Percentiles rank a stretch among this genome's conserved stretches.
Conservation (phyloP, 73 alveolate species). For the Blepharisma stoltei region DNA sequence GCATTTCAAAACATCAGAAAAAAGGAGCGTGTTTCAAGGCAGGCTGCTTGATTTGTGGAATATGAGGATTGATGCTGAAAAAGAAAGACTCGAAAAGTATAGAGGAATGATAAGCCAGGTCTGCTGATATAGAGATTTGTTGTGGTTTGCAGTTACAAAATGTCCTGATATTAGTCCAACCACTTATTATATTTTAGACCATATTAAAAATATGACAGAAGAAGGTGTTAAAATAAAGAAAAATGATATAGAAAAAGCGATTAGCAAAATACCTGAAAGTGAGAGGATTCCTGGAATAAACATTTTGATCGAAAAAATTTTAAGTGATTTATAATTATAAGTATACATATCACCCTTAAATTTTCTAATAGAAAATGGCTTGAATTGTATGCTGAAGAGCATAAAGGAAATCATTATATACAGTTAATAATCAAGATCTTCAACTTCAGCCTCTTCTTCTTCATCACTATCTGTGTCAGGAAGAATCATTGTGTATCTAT, state of each 20-base stretch:
- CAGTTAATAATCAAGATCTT: too few species aligned
- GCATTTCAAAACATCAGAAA: constrained; percentile 21
- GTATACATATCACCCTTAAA: too few species aligned
- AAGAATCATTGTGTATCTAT: too few species aligned
- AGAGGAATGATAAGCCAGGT: constrained; percentile 23
- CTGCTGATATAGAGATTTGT: constrained; percentile 20
- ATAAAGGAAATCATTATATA: too few species aligned
- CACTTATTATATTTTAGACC: constrained; percentile 15
- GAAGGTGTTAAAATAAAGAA: constrained; percentile 1
- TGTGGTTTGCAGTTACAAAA: constrained; percentile 12
- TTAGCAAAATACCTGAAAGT: background rate
- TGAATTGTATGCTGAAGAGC: too few species aligned
- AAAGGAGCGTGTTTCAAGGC: constrained; percentile 25
- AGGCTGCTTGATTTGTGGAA: constrained; percentile 26
- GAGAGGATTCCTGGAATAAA: constrained; percentile 14
- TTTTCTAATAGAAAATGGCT: too few species aligned
- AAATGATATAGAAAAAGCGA: background rate
- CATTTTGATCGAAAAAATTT: background rate
- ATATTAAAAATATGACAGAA: constrained; percentile 15
- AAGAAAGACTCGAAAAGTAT: constrained; percentile 9
- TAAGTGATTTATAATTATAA: background rate
- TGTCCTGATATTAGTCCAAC: constrained; percentile 9
- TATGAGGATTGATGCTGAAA: constrained; percentile 30
- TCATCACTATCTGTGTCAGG: too few species aligned
- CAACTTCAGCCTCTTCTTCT: too few species aligned